Conservation (phyloP, 371 early-diverging fungal genomes). For the Mucor plumbeus region DNA sequence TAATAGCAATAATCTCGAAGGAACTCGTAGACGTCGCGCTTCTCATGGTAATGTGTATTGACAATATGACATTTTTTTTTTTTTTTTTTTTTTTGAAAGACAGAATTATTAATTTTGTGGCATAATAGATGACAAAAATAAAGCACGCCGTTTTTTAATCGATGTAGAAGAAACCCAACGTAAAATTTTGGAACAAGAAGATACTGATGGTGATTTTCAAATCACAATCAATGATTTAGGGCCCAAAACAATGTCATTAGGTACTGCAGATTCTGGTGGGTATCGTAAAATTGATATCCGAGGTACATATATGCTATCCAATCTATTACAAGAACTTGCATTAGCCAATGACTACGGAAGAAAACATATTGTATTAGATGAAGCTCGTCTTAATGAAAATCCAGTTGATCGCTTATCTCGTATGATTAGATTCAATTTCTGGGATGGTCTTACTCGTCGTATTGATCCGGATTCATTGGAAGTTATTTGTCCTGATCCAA, state of each 20-base stretch:
- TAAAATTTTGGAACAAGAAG: constrained; percentile 88
- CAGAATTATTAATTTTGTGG: neutral
- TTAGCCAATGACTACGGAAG: constrained; percentile 88
- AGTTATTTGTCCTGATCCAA: constrained; percentile 92
- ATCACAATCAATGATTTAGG: constrained; percentile 94
- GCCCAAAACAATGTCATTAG: constrained; percentile 88
- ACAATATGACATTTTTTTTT: neutral
- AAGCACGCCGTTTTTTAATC: constrained; percentile 80
- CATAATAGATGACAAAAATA: constrained; percentile 71
- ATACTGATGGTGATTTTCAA: constrained; percentile 94
- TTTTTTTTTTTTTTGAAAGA: no score
- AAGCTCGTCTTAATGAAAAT: constrained; percentile 89
- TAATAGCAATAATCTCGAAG: constrained; percentile 13
- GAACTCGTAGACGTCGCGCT: constrained; percentile 44
- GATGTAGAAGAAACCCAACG: constrained; percentile 87
- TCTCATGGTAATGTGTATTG: constrained; percentile 47
- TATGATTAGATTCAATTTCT: constrained; percentile 91
- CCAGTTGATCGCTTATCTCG: constrained; percentile 91
- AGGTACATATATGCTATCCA: constrained; percentile 94
- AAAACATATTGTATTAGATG: constrained; percentile 85
- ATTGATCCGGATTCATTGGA: constrained; percentile 93
- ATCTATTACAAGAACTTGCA: constrained; percentile 93
- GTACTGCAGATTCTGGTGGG: constrained; percentile 88
- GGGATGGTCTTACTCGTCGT: constrained; percentile 93
- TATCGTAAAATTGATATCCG: constrained; percentile 88